phyloP scores from a whole-genome alignment of 306 rosid species.

The Leucaena leucocephala region DNA sequence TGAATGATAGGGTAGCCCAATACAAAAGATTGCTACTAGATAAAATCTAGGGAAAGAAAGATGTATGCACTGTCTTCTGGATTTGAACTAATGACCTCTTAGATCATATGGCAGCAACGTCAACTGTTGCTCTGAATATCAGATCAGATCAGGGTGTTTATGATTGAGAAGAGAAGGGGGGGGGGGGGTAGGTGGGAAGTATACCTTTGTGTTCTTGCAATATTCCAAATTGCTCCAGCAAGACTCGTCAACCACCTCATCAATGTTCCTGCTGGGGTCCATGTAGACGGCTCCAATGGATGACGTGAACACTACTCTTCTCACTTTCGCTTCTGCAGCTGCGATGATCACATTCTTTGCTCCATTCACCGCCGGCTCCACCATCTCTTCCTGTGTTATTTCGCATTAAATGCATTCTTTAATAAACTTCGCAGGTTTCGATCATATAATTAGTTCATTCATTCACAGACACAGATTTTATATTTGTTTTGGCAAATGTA shows the following conservation, averaged over 20 bases:
- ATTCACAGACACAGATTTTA: too few species aligned
- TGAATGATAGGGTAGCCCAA: too few species aligned
- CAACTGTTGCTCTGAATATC: too few species aligned
- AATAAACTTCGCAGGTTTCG: too few species aligned
- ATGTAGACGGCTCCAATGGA: slow-evolving; percentile 84
- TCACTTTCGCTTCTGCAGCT: slow-evolving; percentile 69
- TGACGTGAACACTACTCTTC: slow-evolving; percentile 87
- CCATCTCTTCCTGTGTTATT: slow-evolving; percentile 59
- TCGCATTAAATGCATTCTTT: neutral
- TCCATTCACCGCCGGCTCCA: slow-evolving; percentile 79
- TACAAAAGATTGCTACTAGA: too few species aligned
- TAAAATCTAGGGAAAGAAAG: too few species aligned
- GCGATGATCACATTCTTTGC: slow-evolving; percentile 67
- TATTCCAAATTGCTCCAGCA: slow-evolving; percentile 90
- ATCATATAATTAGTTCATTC: too few species aligned
- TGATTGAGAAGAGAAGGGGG: neutral
- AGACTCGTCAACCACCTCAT: slow-evolving; percentile 68
- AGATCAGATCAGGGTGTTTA: neutral
- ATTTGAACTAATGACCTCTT: too few species aligned
- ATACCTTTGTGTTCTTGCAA: slow-evolving; percentile 89
- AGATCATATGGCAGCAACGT: too few species aligned
- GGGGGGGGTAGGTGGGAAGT: neutral
- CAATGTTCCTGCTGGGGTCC: slow-evolving; percentile 69
- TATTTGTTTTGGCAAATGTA: too few species aligned
- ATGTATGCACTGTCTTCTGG: too few species aligned